Conservation (phyloP, 805 yeast species). For the Pichia cephalocereana region DNA sequence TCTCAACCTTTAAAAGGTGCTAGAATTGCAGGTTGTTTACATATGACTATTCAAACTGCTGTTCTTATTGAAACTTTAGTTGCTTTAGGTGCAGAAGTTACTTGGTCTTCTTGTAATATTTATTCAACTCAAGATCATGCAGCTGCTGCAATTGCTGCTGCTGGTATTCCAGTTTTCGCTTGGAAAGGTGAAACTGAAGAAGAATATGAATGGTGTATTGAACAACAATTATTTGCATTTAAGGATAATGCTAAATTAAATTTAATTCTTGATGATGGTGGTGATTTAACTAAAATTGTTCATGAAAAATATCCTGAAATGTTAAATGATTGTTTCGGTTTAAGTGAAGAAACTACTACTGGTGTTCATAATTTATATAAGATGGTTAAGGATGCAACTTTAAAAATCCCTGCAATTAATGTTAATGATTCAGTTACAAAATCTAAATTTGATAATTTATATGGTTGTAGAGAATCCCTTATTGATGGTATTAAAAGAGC, state of each 20-base stretch:
- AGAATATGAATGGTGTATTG: conserved; percentile 98
- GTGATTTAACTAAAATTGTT: conserved; percentile 93
- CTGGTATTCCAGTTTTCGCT: conserved; percentile 98
- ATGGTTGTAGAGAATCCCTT: conserved; percentile 99
- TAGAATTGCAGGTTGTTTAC: conserved; percentile 97
- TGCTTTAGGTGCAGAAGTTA: conserved; percentile 98
- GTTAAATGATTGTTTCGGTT: conserved; percentile 90
- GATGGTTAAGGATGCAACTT: conserved; percentile 77
- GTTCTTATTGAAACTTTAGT: conserved; percentile 95
- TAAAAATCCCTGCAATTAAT: conserved; percentile 98
- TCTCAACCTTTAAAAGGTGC: conserved; percentile 97
- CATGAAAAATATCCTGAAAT: conserved; percentile 98
- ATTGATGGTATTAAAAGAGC: conserved; percentile 99
- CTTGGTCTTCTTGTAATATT: conserved; percentile 99
- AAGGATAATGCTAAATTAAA: conserved; percentile 91
- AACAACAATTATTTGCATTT: conserved; percentile 97
- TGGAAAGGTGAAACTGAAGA: conserved; percentile 99
- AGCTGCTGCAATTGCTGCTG: conserved; percentile 99
- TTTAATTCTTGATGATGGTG: conserved; percentile 98
- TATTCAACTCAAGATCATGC: conserved; percentile 99
- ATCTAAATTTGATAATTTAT: conserved; percentile 98
- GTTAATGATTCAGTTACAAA: conserved; percentile 98
- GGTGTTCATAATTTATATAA: conserved; percentile 99
- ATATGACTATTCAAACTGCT: conserved; percentile 99
- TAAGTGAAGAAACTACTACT: conserved; percentile 98